phyloP scores from a whole-genome alignment of 2,329 filamentous ascomycete genomes.

The Pseudocercospora eumusae region DNA sequence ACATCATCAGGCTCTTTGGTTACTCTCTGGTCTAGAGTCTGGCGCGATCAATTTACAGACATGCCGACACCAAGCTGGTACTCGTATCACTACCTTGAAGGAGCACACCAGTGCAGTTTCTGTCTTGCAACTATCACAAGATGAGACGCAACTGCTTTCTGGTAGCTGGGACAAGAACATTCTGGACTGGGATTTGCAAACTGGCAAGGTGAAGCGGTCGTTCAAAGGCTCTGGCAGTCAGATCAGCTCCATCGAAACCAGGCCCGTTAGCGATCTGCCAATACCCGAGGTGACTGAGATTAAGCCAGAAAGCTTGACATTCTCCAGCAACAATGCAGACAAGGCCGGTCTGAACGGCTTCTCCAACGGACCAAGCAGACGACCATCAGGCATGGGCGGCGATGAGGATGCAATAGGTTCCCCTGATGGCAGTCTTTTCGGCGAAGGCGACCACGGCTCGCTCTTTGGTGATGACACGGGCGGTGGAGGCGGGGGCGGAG shows the following conservation, averaged over 20 bases:
- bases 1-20: constrained; percentile 85
- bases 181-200: constrained; percentile 93
- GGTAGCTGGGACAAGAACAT: constrained; percentile 97
- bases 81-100: constrained; percentile 76
- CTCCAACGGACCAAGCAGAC: constrained; percentile 37
- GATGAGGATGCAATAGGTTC: constrained; percentile 62
- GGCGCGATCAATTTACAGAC: constrained; percentile 92
- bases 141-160: constrained; percentile 84
- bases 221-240: constrained; percentile 80
- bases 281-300: constrained; percentile 72
- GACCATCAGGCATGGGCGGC: constrained; percentile 33
- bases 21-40: constrained; percentile 85
- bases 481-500: constrained; percentile 51
- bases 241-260: constrained; percentile 82
- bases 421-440: constrained; percentile 79
- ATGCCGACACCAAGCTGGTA: constrained; percentile 91
- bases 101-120: constrained; percentile 91
- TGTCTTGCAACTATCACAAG: constrained; percentile 75
- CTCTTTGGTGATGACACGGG: constrained; percentile 74
- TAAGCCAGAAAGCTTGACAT: constrained; percentile 66
- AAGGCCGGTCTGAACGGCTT: constrained; percentile 61
- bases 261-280: constrained; percentile 73
- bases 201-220: constrained; percentile 70
- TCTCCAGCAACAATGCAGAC: constrained; percentile 70
- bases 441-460: constrained; percentile 69